These are phyloP conservation scores for Trichoderma citrinoviride DNA, from an alignment of 2,329 filamentous ascomycete species.

Conservation along the genomic window DNA sequence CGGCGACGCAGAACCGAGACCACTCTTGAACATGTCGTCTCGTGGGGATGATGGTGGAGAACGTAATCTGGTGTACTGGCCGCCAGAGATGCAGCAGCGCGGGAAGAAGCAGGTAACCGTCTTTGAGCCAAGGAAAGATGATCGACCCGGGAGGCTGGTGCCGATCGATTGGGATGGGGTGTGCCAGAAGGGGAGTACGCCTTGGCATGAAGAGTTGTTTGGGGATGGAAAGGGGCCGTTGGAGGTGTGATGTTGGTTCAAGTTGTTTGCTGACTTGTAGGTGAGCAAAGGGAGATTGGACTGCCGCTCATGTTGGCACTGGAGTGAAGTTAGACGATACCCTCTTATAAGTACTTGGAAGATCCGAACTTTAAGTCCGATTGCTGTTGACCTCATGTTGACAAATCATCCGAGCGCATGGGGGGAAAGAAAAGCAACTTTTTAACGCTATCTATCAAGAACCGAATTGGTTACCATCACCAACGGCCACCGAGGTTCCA, in stretches of 20 bases:
- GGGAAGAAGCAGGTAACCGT: background rate
- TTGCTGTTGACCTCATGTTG: background rate
- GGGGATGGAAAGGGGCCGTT: background rate
- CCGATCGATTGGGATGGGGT: slow-evolving; percentile 6
- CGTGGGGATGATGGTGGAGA: background rate
- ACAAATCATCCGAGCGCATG: no score
- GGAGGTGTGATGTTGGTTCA: background rate
- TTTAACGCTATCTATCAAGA: no score
- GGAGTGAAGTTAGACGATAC: background rate
- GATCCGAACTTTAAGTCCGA: background rate
- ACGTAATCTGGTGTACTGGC: background rate
- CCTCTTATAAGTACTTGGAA: background rate
- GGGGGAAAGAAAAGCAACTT: no score
- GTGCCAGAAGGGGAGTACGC: background rate
- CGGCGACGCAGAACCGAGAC: no score
- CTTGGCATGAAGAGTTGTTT: slow-evolving; percentile 6
- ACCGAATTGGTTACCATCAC: no score
- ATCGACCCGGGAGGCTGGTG: background rate
- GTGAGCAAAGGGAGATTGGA: no score
- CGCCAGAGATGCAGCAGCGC: background rate
- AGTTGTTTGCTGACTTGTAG: no score
- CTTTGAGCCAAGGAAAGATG: background rate
- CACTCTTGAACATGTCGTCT: background rate
- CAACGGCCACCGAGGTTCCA: no score
- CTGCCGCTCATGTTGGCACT: background rate